These are phyloP conservation scores for Porcisia hertigi DNA, from an alignment of 208 protist genomes.

Conservation along the genomic window DNA sequence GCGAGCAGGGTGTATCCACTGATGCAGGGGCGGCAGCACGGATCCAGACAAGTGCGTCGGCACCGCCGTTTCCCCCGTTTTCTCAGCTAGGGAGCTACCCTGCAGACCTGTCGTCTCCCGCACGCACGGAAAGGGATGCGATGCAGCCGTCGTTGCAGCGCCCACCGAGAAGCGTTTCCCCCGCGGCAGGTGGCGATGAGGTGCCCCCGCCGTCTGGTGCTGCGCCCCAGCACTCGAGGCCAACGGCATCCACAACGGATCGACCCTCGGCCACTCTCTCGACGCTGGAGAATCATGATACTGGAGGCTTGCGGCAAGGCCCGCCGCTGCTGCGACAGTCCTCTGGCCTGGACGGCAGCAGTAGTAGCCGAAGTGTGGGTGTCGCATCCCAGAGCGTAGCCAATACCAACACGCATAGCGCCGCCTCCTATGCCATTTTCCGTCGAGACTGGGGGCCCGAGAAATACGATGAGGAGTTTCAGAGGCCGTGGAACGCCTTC, in stretches of 20 bases:
- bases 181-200: neutral
- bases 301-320: neutral
- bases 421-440: constrained; percentile 40
- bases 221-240: neutral
- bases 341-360: neutral
- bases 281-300: neutral
- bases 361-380: neutral
- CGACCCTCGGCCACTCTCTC: neutral
- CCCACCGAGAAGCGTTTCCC: neutral
- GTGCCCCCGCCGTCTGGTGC: neutral
- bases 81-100: neutral
- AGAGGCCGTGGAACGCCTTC: constrained; percentile 47
- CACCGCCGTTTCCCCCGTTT: neutral
- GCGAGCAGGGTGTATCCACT: constrained; percentile 10
- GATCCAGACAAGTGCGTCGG: neutral
- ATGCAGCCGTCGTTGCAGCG: neutral
- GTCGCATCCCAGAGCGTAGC: neutral
- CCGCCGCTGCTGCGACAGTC: neutral
- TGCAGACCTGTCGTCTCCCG: neutral
- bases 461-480: constrained; percentile 45
- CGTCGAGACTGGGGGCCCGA: constrained; percentile 49
- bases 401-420: constrained; percentile 11
- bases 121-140: neutral
- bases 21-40: neutral
- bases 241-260: neutral